Evolutionary conservation across 1,284 basidiomycete genomes (phyloP), one percentile per base, ranked within the genome.

Genomic region (Sanghuangporus baumii): DNA sequence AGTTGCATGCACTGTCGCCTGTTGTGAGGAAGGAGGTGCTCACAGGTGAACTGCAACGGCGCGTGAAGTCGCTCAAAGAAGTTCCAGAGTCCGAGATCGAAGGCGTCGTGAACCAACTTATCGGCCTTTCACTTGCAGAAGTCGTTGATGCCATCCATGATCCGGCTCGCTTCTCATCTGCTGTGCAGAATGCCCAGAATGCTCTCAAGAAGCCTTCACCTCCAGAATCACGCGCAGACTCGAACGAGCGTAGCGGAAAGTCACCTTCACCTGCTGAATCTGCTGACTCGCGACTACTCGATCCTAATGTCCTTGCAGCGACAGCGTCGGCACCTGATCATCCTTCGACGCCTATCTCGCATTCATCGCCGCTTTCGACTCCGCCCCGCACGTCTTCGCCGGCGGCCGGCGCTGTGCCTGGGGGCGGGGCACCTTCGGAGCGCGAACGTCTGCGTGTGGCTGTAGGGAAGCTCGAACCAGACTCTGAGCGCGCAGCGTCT

Each of bases 21-120:
- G 90, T 92, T 16, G 89, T 94, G 14, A 84, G 92, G 66, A 89
- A 87, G 71, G 91, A 93, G 70, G 87, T 94, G 9, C 79, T 94
- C 18, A 85, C 88, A 0, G 92, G 91, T 50, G 92, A 94, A 71
- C 78, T 94, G 41, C 87, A 81, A 68, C 82, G 91, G 60, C 85
- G 89, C 8, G 79, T 94, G 68, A 88, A 84, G 70, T 71, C 76
- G 6, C 75, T 83, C 69, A 81, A 81, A 41, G 70, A 74, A 16
- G 79, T 88, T 8, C 73, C 82, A 11, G 68, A 77, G 1, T 72
- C 79, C 14, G 86, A 89, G 57, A 73, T 92, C 11, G 84, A 89
- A 46, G 69, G 73, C 1, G 76, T 94, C 47, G 89, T 94, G 6
- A 84, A 88, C 23, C 77, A 83, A 5, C 81, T 94, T 52, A 81